Base-by-base conservation (phyloP, 2,329 filamentous ascomycete species). In the Fusarium udum region DNA sequence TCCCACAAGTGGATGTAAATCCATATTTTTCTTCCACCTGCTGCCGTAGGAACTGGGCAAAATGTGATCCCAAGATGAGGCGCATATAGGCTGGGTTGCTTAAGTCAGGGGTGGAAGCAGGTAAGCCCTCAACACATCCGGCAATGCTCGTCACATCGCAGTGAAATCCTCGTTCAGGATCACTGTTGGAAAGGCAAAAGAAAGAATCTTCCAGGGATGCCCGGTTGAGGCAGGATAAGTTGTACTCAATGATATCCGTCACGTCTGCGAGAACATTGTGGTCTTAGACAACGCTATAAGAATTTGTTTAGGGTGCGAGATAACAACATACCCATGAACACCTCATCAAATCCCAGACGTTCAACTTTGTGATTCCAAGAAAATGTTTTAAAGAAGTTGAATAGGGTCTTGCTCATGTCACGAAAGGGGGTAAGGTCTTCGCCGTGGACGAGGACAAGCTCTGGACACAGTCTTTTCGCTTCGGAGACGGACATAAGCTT, bases 401-500 rank as follows among this genome's bases (percentile, higher is more conserved):
- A 97, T 7, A 97, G 86, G 49, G 86, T 85, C 83, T 98, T 98
- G 66, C 94, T 97, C 31, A 89, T 92, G 86, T 97, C 91, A 20
- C 95, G 91, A 79, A 98, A 98, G 9, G 89, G 90, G 20, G 92
- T 92, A 75, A 97, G 85, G 77, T 97, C 95, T 82, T 98, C 95
- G 36, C 95, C 95, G 24, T 97, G 89, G 42, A 96, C 89, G 55
- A 98, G 91, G 58, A 97, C 90, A 22, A 97, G 88, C 64, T 97
- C 93, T 1, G 95, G 95, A 75, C 95, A 97, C 34, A 91, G 82
- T 75, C 87, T 90, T 82, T 90, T 93, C 8, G 95, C 96, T 71
- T 98, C 94, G 60, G 87, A 89, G 79, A 98, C 91, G 72, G 94
- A 88, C 87, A 97, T 95, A 68, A 98, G 87, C 84, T 99, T 98